Conservation (phyloP, 768 basidiomycete species). For the Suillus occidentalis region DNA sequence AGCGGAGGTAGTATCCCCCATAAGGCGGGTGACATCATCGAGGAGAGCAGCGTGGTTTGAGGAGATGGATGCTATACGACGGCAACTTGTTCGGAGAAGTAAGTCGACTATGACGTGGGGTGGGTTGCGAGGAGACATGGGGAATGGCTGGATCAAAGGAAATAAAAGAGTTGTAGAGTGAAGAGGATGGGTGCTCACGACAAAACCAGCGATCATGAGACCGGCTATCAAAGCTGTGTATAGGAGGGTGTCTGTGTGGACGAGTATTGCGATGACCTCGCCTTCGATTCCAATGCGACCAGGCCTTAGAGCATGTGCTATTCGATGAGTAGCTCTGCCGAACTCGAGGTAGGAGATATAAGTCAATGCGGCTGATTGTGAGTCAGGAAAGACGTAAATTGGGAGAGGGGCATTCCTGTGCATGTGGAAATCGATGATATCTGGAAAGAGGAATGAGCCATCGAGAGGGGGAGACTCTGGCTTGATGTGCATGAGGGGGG, state of each 20-base stretch:
- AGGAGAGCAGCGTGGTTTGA: conserved; percentile 23
- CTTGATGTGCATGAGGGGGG: background rate
- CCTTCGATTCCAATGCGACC: conserved; percentile 2
- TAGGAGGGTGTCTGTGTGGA: conserved; percentile 13
- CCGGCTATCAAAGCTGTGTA: conserved; percentile 13
- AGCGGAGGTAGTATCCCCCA: background rate
- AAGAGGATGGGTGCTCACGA: conserved; percentile 2
- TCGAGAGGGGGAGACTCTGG: conserved; percentile 24
- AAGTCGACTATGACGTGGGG: conserved; percentile 9
- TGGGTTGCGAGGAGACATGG: conserved; percentile 7
- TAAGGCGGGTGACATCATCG: conserved; percentile 4
- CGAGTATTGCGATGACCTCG: conserved; percentile 6
- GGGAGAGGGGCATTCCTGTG: conserved; percentile 26
- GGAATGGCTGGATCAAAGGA: background rate
- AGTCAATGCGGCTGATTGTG: conserved; percentile 4
- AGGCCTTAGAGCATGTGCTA: conserved; percentile 8
- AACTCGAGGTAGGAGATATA: conserved; percentile 30
- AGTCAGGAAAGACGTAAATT: conserved; percentile 15
- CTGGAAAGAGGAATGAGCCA: conserved; percentile 23
- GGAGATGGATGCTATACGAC: conserved; percentile 19
- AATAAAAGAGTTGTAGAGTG: background rate
- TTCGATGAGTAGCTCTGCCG: conserved; percentile 28
- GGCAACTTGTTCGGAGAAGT: conserved; percentile 21
- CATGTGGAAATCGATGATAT: conserved; percentile 22
- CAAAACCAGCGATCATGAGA: background rate